Percentiles rank a stretch among this genome's conserved stretches.
Conservation (phyloP, 768 basidiomycete species). For the Pleurotus ostreatus region DNA sequence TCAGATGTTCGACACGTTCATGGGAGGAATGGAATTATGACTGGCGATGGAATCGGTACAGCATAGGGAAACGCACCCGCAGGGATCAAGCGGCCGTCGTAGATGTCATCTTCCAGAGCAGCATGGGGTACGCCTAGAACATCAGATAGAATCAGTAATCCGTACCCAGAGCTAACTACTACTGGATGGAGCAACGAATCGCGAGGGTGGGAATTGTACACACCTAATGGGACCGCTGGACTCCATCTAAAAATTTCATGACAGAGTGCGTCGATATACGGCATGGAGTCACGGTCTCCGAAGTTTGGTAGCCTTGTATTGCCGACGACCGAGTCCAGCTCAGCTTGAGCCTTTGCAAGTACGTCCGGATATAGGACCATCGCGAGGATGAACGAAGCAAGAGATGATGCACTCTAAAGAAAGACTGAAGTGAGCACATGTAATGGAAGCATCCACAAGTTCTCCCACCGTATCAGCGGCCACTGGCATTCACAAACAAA, state of each 20-base stretch:
- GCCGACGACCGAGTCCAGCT: slow-evolving; percentile 21
- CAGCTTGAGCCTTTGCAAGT: slow-evolving; percentile 20
- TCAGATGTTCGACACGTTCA: background rate
- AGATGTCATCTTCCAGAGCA: slow-evolving; percentile 8
- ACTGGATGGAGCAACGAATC: background rate
- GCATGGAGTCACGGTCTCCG: slow-evolving; percentile 15
- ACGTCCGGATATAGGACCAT: slow-evolving; percentile 20
- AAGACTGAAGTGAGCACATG: background rate
- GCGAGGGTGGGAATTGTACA: background rate
- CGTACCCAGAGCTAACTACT: background rate
- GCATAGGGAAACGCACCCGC: background rate
- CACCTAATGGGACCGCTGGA: slow-evolving; percentile 10
- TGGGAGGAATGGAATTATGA: background rate
- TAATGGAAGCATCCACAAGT: background rate
- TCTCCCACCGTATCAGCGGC: slow-evolving; percentile 14
- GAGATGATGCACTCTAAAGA: slow-evolving; percentile 1
- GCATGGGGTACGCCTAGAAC: slow-evolving; percentile 10
- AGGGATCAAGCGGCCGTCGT: slow-evolving; percentile 6
- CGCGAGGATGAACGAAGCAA: slow-evolving; percentile 20
- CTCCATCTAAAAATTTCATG: slow-evolving; percentile 17
- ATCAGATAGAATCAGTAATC: background rate
- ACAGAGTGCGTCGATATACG: slow-evolving; percentile 13
- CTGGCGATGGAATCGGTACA: background rate
- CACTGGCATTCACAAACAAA: background rate
- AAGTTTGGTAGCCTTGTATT: slow-evolving; percentile 21